Conservation (phyloP, 495 filamentous ascomycete species). For the Neurospora sublineolata region DNA sequence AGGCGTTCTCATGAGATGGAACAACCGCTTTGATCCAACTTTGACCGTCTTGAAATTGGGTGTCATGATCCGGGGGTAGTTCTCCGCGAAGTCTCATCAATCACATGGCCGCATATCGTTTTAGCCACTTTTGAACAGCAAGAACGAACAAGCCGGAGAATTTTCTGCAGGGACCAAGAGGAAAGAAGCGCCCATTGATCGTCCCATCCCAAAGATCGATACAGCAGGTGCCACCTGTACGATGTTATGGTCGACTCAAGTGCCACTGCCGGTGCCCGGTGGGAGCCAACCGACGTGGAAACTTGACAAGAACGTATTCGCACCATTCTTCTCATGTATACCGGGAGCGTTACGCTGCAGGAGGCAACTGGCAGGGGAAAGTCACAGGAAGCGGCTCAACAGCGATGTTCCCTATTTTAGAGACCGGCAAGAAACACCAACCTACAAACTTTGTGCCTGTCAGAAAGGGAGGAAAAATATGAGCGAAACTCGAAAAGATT, state of each 20-base stretch:
- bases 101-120: not conserved
- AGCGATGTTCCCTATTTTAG: not conserved
- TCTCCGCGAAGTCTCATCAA: not conserved
- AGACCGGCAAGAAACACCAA: not conserved
- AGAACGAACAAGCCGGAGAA: not conserved
- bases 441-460: not conserved
- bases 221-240: not conserved
- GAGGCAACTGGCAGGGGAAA: not conserved
- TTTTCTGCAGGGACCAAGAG: not conserved
- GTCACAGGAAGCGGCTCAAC: not conserved
- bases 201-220: not conserved
- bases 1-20: not conserved
- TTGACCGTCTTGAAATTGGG: not conserved
- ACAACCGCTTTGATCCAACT: not conserved
- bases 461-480: not conserved
- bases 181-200: not conserved
- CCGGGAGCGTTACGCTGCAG: not conserved
- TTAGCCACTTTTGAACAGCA: not conserved
- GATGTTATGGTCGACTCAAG: not conserved
- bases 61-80: not conserved
- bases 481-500: not conserved
- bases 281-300: not conserved
- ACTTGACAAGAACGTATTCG: not conserved
- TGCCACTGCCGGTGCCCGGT: not conserved
- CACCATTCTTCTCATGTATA: not conserved